Base-by-base conservation (phyloP, 495 filamentous ascomycete species). In the Trichoderma orchidacearum region DNA sequence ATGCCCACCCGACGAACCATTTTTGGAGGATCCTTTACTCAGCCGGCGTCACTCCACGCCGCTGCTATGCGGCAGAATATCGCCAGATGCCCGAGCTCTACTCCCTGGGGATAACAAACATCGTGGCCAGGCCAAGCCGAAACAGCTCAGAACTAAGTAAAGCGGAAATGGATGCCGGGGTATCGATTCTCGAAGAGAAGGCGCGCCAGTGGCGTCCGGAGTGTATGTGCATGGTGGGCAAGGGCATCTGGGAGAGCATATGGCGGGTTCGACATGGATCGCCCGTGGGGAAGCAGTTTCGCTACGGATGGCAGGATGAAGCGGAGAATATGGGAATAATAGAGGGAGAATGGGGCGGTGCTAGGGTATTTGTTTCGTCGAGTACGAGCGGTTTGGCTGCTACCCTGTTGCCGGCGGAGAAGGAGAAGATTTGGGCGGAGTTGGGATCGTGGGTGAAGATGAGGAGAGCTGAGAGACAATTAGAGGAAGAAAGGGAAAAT, bases 241-340 rank as follows among this genome's bases (percentile, higher is more conserved):
- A 98, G 75, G 79, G 86, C 58, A 96, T 98, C 55, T 98, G 93
- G 93, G 91, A 97, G 75, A 84, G 83, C 58, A 71, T 97, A 7
- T 95, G 85, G 79, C 71, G 88, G 60, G 89, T 85, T 38, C 70
- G 80, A 52, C 72, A 82, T 60, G 83, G 87, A 35, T 68, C 72
- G 59, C 75, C 89, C 11, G 71, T 66, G 56, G 82, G 80, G 66
- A 77, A 77, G 32, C 83, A 91, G 70, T 96, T 95, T 61, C 64
- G 65, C 58, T 97, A 95, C 73, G 93, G 93, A 6, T 98, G 94
- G 94, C 93, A 96, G 80, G 80, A 75, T 32, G 82, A 84, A 61
- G 61, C 63, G 56, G 80, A 87, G 76, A 85, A 82, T 64, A 87
- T 96, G 82, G 92, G 93, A 0, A 66, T 65, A 21, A 60, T 68